These are phyloP conservation scores for Allium fistulosum DNA, from an alignment of 106 monocot species.

Conservation along the genomic window DNA sequence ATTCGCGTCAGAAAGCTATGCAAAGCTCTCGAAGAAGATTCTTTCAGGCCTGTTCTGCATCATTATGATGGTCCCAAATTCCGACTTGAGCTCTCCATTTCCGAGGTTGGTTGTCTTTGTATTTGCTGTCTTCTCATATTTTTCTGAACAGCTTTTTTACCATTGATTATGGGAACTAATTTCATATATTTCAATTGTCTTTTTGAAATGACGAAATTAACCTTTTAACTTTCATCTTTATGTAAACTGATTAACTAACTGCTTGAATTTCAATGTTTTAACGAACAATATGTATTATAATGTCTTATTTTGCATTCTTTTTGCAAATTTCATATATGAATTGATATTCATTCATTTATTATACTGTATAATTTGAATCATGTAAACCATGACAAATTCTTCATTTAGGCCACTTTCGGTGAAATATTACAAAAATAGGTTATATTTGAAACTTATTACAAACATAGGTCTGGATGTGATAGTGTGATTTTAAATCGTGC, in stretches of 20 bases:
- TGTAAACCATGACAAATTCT: no score
- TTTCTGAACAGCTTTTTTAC: background rate
- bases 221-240: background rate
- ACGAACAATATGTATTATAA: background rate
- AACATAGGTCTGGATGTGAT: no score
- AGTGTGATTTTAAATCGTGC: no score
- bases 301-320: background rate
- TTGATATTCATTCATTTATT: no score
- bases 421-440: no score
- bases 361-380: no score
- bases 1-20: constrained; percentile 73
- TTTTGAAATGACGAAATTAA: background rate
- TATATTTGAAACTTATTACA: no score
- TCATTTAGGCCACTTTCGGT: no score
- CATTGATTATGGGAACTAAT: background rate
- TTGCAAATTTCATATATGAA: no score
- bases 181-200: background rate
- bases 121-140: background rate
- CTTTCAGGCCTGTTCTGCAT: constrained; percentile 89
- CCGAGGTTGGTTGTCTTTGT: constrained; percentile 48
- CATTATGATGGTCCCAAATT: constrained; percentile 97
- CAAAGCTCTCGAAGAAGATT: constrained; percentile 81
- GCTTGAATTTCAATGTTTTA: background rate
- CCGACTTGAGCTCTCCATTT: constrained; percentile 86
- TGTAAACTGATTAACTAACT: background rate